Evolutionary conservation across 345 rosid species (phyloP).

Genomic region (Zanthoxylum bungeanum): DNA sequence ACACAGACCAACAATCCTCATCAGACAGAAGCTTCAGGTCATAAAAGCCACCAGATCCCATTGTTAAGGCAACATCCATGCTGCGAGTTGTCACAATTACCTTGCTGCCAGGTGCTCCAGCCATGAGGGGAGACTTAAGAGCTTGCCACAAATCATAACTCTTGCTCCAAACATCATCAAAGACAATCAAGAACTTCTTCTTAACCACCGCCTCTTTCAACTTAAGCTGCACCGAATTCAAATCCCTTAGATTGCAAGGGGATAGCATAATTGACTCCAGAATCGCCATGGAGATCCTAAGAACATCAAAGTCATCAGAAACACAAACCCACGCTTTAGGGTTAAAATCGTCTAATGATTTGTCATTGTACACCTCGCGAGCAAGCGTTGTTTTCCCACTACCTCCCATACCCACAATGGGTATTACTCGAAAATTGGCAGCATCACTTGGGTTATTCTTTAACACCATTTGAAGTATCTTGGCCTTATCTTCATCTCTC

Average conservation of each 20-base stretch:
- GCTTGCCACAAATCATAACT: neutral
- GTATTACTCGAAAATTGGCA: neutral
- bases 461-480: neutral
- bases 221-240: neutral
- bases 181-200: neutral
- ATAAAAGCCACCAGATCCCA: fast-evolving
- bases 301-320: neutral
- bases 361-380: neutral
- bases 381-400: slow-evolving; percentile 9
- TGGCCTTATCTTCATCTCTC: neutral
- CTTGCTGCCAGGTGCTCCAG: neutral
- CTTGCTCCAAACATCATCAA: neutral
- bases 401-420: neutral
- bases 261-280: neutral
- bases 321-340: neutral
- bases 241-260: neutral
- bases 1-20: neutral
- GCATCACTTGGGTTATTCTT: neutral
- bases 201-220: neutral
- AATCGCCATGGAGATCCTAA: neutral
- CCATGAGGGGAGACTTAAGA: neutral
- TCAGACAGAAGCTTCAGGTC: fast-evolving
- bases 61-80: neutral
- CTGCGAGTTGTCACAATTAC: neutral
- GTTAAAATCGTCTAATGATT: neutral